Conservation (phyloP, 345 rosid species). For the Pistacia vera region DNA sequence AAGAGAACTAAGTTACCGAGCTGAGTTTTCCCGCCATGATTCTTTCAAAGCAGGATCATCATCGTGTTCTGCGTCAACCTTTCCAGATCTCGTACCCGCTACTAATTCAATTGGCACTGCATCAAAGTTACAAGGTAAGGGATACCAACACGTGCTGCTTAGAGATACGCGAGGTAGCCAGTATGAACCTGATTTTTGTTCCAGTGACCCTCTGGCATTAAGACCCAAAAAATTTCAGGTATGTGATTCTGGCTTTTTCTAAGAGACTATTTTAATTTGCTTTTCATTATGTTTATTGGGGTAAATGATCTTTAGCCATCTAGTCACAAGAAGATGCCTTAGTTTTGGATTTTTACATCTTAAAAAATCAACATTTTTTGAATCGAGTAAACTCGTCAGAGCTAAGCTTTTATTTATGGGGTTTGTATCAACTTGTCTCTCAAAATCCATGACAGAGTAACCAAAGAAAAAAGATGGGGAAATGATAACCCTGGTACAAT, state of each 20-base stretch:
- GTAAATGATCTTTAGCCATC: neutral
- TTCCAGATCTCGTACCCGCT: conserved; percentile 27
- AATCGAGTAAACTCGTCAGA: neutral
- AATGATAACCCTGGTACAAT: neutral
- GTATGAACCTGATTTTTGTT: conserved; percentile 26
- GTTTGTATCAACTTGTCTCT: neutral
- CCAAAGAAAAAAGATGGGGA: too few relatives aligned
- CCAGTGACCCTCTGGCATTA: conserved; percentile 26
- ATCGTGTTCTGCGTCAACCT: conserved; percentile 35
- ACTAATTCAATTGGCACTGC: conserved; percentile 21
- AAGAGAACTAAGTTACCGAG: conserved; percentile 60
- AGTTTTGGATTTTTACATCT: neutral
- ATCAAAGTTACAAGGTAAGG: conserved; percentile 21
- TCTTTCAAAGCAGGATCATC: conserved; percentile 35
- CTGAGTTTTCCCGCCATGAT: conserved; percentile 55
- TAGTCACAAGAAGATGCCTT: neutral
- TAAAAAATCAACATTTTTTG: neutral
- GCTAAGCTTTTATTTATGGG: neutral
- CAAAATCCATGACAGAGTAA: neutral
- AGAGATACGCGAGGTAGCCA: conserved; percentile 27
- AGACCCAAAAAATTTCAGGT: conserved; percentile 57
- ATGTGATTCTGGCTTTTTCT: conserved; percentile 1
- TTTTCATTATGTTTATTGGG: neutral
- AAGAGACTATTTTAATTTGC: neutral
- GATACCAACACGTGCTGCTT: conserved; percentile 13